Percentiles rank a stretch among this genome's conserved stretches.
Conservation (phyloP, 768 basidiomycete species). For the Trametes meyenii region DNA sequence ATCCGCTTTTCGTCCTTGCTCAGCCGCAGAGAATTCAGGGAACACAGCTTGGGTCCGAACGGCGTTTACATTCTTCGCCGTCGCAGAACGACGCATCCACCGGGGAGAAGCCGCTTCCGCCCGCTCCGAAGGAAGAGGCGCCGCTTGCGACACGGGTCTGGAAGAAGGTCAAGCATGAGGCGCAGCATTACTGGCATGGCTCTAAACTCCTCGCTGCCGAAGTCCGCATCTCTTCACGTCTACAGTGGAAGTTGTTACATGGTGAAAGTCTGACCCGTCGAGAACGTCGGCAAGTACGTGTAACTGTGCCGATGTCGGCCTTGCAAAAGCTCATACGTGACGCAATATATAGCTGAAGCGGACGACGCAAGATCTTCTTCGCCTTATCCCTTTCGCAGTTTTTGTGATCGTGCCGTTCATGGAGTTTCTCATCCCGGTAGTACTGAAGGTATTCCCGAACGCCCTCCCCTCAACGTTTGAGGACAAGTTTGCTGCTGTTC, state of each 20-base stretch:
- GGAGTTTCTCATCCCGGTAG: constrained; percentile 95
- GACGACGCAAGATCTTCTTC: constrained; percentile 90
- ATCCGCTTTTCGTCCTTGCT: not conserved
- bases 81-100: constrained; percentile 25
- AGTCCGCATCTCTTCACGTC: constrained; percentile 83
- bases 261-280: constrained; percentile 90
- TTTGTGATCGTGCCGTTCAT: constrained; percentile 98
- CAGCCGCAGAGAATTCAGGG: constrained; percentile 3
- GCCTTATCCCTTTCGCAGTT: constrained; percentile 93
- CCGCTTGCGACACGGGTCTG: constrained; percentile 68
- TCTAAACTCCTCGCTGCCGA: constrained; percentile 93
- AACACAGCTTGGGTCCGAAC: constrained; percentile 3
- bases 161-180: constrained; percentile 96
- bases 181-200: constrained; percentile 95
- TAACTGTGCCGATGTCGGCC: not conserved
- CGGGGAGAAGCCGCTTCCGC: constrained; percentile 48
- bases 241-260: constrained; percentile 91
- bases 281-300: constrained; percentile 84
- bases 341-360: constrained; percentile 66
- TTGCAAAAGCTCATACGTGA: not conserved
- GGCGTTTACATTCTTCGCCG: constrained; percentile 21
- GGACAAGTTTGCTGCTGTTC: constrained; percentile 91
- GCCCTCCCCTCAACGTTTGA: constrained; percentile 99
- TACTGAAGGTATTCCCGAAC: constrained; percentile 95
- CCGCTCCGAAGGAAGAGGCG: constrained; percentile 41